Conservation (phyloP, 169 alveolate genomes). For the Babesia bigemina region DNA sequence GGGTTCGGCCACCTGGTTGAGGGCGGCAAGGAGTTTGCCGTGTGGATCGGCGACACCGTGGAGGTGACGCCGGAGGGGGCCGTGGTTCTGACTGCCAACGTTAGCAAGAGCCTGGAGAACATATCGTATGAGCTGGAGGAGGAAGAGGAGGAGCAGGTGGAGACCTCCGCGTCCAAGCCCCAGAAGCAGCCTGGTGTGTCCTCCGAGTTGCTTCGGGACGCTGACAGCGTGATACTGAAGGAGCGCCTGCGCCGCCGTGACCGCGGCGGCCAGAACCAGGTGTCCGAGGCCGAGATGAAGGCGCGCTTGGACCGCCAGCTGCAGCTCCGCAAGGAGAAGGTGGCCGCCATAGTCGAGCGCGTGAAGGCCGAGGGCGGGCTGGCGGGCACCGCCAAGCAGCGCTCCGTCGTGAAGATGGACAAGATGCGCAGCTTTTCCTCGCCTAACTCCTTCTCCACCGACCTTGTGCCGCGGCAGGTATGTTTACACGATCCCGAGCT, state of each 20-base stretch:
- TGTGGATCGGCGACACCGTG: conserved; percentile 89
- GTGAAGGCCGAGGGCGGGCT: conserved; percentile 79
- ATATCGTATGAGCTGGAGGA: conserved; percentile 84
- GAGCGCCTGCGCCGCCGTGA: conserved; percentile 75
- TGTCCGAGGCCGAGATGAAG: conserved; percentile 71
- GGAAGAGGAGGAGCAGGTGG: conserved; percentile 73
- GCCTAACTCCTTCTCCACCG: conserved; percentile 83
- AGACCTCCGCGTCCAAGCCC: conserved; percentile 15
- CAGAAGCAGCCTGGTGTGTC: conserved; percentile 76
- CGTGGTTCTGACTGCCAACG: conserved; percentile 73
- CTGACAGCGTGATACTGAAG: conserved; percentile 77
- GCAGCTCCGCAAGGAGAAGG: conserved; percentile 81
- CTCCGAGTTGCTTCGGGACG: conserved; percentile 72
- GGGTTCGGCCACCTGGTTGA: conserved; percentile 80
- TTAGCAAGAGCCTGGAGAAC: conserved; percentile 81
- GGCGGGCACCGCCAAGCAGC: conserved; percentile 76
- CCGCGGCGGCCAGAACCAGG: conserved; percentile 66
- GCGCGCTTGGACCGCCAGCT: conserved; percentile 79
- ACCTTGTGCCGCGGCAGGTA: conserved; percentile 78
- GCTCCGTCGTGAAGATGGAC: conserved; percentile 82
- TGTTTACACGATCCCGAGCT: not conserved
- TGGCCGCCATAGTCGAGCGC: conserved; percentile 84
- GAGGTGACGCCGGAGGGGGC: conserved; percentile 73
- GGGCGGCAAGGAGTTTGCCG: conserved; percentile 78
- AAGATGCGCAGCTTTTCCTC: conserved; percentile 81